Conservation (phyloP, 2,329 filamentous ascomycete species). For the Pyrenophora seminiperda region DNA sequence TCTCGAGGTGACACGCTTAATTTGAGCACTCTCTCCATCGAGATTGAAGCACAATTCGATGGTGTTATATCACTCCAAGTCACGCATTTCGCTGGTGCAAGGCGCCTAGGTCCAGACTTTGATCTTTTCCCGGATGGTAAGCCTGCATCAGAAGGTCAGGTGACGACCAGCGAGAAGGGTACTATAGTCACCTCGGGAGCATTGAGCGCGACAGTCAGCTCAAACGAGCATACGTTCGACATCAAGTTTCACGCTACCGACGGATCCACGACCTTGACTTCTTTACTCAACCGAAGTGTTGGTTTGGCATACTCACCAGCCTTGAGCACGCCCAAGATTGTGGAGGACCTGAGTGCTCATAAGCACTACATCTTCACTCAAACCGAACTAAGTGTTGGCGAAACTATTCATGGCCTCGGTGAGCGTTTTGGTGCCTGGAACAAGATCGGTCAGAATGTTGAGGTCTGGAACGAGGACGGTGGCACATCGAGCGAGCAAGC, state of each 20-base stretch:
- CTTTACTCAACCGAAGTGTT: conserved; percentile 60
- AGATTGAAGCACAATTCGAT: conserved; percentile 62
- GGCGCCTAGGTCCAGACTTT: conserved; percentile 60
- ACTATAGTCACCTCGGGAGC: conserved; percentile 59
- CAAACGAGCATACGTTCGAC: conserved; percentile 58
- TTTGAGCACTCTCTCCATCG: conserved; percentile 60
- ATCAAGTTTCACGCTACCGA: conserved; percentile 61
- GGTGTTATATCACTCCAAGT: conserved; percentile 65
- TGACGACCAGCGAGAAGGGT: conserved; percentile 50
- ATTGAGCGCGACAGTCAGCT: conserved; percentile 59
- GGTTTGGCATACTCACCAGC: conserved; percentile 63
- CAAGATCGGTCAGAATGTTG: conserved; percentile 73
- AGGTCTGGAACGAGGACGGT: conserved; percentile 66
- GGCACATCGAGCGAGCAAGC: conserved; percentile 72
- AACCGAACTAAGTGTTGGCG: conserved; percentile 57
- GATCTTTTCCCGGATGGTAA: conserved; percentile 62
- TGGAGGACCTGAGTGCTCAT: conserved; percentile 55
- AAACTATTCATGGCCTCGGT: conserved; percentile 74
- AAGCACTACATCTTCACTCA: conserved; percentile 55
- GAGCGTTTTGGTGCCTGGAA: conserved; percentile 79
- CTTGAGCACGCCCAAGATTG: conserved; percentile 59
- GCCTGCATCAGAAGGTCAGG: conserved; percentile 46
- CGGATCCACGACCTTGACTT: conserved; percentile 59
- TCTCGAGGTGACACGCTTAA: conserved; percentile 63
- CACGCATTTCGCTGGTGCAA: conserved; percentile 63